These are phyloP conservation scores for Fusarium sp. DNA, from an alignment of 2,329 filamentous ascomycete species.

Conservation along the genomic window DNA sequence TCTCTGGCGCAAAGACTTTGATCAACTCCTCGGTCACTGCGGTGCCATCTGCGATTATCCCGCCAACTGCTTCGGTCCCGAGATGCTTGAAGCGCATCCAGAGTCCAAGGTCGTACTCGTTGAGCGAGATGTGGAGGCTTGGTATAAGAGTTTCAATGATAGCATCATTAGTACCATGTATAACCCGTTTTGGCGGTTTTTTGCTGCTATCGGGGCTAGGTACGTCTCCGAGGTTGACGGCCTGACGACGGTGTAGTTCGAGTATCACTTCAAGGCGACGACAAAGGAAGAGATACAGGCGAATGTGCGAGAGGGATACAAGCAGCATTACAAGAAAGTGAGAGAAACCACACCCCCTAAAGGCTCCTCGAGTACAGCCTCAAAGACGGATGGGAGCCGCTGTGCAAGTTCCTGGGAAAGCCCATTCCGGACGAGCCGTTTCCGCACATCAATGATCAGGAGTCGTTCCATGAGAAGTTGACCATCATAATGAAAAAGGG, in stretches of 20 bases:
- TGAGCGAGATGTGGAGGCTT: conserved; percentile 27
- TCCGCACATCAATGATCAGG: conserved; percentile 13
- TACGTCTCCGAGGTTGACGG: neutral
- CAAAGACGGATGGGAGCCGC: conserved; percentile 18
- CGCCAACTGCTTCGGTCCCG: conserved; percentile 22
- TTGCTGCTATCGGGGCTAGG: neutral
- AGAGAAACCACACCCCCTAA: neutral
- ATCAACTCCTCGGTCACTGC: conserved; percentile 24
- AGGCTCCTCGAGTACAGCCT: conserved; percentile 22
- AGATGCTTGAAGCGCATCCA: conserved; percentile 31
- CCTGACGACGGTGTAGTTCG: neutral
- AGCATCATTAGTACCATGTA: conserved; percentile 11
- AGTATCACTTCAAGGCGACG: conserved; percentile 1
- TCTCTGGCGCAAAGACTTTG: conserved; percentile 21
- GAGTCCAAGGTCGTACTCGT: conserved; percentile 31
- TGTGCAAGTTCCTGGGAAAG: conserved; percentile 28
- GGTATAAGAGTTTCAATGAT: conserved; percentile 28
- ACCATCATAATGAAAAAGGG: conserved; percentile 14
- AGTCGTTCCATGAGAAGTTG: conserved; percentile 22
- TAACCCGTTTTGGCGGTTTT: conserved; percentile 8
- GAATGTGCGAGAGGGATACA: conserved; percentile 1
- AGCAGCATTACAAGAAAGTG: conserved; percentile 13
- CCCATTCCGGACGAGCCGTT: conserved; percentile 12
- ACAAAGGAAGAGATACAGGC: neutral
- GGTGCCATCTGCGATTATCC: conserved; percentile 26